These are phyloP conservation scores for Ceratobasidium sp. DNA, from an alignment of 1,284 basidiomycete genomes.

Conservation along the genomic window DNA sequence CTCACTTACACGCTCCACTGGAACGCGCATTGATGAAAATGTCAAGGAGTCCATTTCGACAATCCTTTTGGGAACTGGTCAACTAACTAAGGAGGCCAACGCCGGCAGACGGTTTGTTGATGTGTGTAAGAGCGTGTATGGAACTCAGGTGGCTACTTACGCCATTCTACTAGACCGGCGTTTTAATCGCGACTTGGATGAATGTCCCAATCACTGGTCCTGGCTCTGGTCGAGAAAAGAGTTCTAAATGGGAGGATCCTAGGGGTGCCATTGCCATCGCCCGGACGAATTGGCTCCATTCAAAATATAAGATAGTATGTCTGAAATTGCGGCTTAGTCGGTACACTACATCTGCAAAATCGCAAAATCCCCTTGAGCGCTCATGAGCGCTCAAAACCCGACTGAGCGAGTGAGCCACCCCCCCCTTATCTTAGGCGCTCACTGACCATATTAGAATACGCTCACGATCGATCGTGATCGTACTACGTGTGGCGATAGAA, in stretches of 20 bases:
- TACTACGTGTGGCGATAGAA: no score
- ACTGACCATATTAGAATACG: no score
- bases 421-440: no score
- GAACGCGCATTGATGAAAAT: background rate
- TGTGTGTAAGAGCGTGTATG: background rate
- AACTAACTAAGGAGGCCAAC: constrained; percentile 18
- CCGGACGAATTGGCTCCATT: constrained; percentile 41
- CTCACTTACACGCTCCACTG: background rate
- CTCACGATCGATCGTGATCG: no score
- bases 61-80: constrained; percentile 22
- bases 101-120: constrained; percentile 32
- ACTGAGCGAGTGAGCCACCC: no score
- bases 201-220: constrained; percentile 39
- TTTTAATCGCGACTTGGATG: constrained; percentile 30
- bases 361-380: no score
- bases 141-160: background rate
- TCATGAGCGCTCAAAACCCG: no score
- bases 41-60: constrained; percentile 33
- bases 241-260: constrained; percentile 12
- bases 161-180: constrained; percentile 1
- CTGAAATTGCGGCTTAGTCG: background rate
- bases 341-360: background rate
- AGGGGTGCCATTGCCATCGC: constrained; percentile 36
- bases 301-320: constrained; percentile 39
- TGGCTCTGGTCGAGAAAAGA: constrained; percentile 9